Conservation (phyloP, 2,329 filamentous ascomycete species). For the Hypoxylon sp. region DNA sequence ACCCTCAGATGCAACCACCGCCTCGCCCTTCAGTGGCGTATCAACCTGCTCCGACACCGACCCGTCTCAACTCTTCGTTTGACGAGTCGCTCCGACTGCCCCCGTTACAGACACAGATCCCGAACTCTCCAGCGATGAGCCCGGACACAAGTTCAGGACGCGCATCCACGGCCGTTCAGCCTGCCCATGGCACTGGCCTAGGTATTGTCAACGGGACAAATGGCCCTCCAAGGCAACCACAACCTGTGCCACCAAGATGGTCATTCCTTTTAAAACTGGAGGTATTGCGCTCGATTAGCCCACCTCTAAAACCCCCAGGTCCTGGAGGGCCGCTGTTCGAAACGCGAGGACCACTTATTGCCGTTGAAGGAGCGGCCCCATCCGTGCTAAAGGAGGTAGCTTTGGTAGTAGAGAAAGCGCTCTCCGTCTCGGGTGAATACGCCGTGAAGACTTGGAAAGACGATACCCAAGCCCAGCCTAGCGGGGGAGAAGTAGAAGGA, state of each 20-base stretch:
- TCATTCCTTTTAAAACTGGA: constrained; percentile 82
- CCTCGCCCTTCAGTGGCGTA: constrained; percentile 62
- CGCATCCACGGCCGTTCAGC: constrained; percentile 20
- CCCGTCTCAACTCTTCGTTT: constrained; percentile 63
- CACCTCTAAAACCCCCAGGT: constrained; percentile 67
- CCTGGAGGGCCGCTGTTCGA: constrained; percentile 55
- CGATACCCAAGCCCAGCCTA: constrained; percentile 43
- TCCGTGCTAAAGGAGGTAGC: constrained; percentile 70
- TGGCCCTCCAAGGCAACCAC: constrained; percentile 26
- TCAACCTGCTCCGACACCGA: constrained; percentile 53
- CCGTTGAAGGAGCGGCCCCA: constrained; percentile 80
- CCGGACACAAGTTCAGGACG: constrained; percentile 40
- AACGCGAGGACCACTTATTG: constrained; percentile 83
- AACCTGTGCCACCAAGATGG: constrained; percentile 61
- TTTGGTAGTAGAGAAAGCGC: constrained; percentile 73
- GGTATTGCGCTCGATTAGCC: constrained; percentile 81
- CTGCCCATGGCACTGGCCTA: constrained; percentile 37
- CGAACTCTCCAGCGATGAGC: constrained; percentile 49
- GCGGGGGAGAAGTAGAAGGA: constrained; percentile 4
- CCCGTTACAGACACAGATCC: constrained; percentile 64
- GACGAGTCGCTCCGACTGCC: constrained; percentile 69
- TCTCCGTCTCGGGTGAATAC: constrained; percentile 64
- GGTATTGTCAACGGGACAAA: constrained; percentile 40
- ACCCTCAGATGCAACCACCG: constrained; percentile 66
- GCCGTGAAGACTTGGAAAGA: constrained; percentile 64